A percentile compares a stretch with the other conserved stretches of the same genome.
Conservation (phyloP, 805 yeast genomes). For the Kodamaea nitidulidarum region DNA sequence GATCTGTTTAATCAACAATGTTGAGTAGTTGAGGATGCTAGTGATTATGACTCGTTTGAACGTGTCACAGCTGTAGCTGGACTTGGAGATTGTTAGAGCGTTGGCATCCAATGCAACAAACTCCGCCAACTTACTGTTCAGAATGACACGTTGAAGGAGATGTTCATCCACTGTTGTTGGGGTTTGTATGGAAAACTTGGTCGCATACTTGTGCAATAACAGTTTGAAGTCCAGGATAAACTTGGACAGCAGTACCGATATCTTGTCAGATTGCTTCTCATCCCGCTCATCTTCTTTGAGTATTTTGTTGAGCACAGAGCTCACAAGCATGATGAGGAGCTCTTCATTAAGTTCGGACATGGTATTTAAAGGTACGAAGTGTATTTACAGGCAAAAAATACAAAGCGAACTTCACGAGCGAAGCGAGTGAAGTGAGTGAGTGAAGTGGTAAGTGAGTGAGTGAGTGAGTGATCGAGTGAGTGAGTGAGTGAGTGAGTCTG, state of each 20-base stretch:
- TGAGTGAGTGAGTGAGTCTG: too few relatives aligned
- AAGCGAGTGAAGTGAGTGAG: too few relatives aligned
- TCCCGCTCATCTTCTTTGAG: constrained; percentile 9
- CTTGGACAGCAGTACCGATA: constrained; percentile 5
- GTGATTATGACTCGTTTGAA: constrained; percentile 22
- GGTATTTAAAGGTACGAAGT: neutral
- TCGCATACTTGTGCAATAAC: constrained; percentile 6
- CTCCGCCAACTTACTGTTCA: constrained; percentile 16
- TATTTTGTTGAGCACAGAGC: constrained; percentile 11
- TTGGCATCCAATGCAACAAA: constrained; percentile 20
- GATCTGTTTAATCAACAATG: constrained; percentile 18
- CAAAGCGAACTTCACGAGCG: too few relatives aligned
- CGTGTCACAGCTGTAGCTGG: constrained; percentile 14
- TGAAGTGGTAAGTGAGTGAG: too few relatives aligned
- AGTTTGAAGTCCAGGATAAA: constrained; percentile 9
- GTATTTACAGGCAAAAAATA: neutral
- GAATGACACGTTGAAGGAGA: constrained; percentile 10
- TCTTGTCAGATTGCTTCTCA: constrained; percentile 3
- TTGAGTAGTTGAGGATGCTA: constrained; percentile 18
- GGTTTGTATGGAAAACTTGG: constrained; percentile 5
- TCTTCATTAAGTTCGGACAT: constrained; percentile 7
- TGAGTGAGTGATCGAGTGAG: too few relatives aligned
- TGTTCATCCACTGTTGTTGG: constrained; percentile 7
- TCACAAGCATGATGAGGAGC: constrained; percentile 10
- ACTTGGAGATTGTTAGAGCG: constrained; percentile 18